Base-by-base conservation (phyloP, 805 yeast species). In the Wickerhamomyces tratensis region DNA sequence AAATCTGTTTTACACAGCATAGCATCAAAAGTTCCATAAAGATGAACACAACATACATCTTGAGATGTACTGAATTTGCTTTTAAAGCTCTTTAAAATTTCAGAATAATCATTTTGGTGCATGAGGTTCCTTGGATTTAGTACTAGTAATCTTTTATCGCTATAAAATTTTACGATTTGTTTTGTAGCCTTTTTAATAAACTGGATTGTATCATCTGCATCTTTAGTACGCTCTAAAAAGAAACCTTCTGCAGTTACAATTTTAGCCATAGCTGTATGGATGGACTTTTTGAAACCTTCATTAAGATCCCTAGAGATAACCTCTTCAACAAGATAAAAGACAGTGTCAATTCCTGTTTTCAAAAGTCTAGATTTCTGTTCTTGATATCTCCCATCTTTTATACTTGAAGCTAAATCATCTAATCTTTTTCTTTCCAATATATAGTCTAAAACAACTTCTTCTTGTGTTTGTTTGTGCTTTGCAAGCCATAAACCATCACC, bases 401-500 rank as follows among this genome's bases (percentile, higher is more conserved):
- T 87, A 41, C 95, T 85, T 33, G 69, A 56, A 0, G 83, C 83
- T 52, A 93, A 71, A 67, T 93, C 99, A 56, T 86, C 95, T 37
- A 89, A 61, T 43, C 96, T 66, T 61, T 93, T 93, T 35, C 99
- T 69, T 64, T 93, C 99, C 38, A 91, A 72, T n/a, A 93, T 82
- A 47, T 77, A 80, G 57, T 91, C 84, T 14, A 93, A 62, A 1
- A 86, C 82, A 5, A 80, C 86, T 42, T 80, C 80, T 41, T 72
- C 71, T 1, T 73, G 70, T 0, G 85, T 73, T 0, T 46, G 50
- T 41, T 65, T 73, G 53, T 87, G 74, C 43, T 72, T 71, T 0
- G 96, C 98, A 4, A 88, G 69, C 98, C 98, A 93, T 9, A 83
- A 48, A 1, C 82, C 82, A 64, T 93, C 99, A 6, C 98, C 98